A percentile compares a stretch with the other conserved stretches of the same genome.
Evolutionary conservation across 2,329 filamentous ascomycete genomes (phyloP).

Genomic region (Orbilia ellipsospora): DNA sequence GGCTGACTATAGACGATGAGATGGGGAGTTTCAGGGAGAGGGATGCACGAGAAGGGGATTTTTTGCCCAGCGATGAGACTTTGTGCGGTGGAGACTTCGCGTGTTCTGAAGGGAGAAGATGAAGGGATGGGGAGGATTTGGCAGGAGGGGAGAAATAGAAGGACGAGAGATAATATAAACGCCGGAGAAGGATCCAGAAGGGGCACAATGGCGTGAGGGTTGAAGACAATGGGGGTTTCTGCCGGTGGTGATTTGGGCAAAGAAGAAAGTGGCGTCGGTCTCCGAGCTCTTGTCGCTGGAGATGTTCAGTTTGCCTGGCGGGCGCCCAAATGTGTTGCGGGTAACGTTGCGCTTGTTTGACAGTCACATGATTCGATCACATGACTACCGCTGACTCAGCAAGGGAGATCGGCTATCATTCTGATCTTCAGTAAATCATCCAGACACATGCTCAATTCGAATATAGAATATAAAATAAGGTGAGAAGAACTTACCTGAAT

Average conservation of each 20-base stretch:
- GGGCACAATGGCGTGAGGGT: neutral
- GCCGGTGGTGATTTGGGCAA: neutral
- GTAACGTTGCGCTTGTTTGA: neutral
- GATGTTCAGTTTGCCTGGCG: neutral
- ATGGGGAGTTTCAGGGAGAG: conserved; percentile 4
- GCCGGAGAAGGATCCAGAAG: conserved; percentile 18
- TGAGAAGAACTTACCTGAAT: too few species aligned
- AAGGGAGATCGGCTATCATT: too few species aligned
- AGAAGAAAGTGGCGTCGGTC: too few species aligned
- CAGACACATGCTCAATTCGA: too few species aligned
- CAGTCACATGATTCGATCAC: too few species aligned
- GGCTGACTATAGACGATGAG: conserved; percentile 30
- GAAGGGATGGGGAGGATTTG: conserved; percentile 23
- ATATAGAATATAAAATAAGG: too few species aligned
- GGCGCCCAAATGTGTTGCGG: neutral
- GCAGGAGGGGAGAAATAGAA: conserved; percentile 31
- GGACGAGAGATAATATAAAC: conserved; percentile 6
- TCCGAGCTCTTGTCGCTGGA: neutral
- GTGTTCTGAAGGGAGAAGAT: conserved; percentile 6
- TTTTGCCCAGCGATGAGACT: conserved; percentile 22
- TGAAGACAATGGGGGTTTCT: conserved; percentile 3
- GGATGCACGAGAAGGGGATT: conserved; percentile 27
- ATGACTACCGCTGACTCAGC: too few species aligned
- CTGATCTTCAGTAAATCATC: too few species aligned
- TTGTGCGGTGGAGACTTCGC: conserved; percentile 17